Evolutionary conservation across 805 yeast genomes (phyloP), one percentile per base, ranked within the genome.

Genomic region (Ogataea nitratoaversa): DNA sequence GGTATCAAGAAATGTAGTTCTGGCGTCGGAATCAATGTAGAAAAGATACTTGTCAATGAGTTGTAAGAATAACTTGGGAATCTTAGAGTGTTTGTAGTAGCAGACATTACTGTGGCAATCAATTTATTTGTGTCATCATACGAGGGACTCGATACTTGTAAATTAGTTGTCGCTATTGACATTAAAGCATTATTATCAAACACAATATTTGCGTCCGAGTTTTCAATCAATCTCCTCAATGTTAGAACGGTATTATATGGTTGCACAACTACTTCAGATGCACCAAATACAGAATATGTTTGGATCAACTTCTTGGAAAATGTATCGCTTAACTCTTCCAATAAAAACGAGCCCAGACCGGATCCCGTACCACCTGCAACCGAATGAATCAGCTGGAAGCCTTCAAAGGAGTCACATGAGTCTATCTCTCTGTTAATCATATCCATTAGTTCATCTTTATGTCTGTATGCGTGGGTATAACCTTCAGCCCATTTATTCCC

Each of bases 361-460:
- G 96, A 85, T 0, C 99, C 99, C 0, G 99, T 93, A 30, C 99
- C 99, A 28, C 99, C 99, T 0, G 97, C 98, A 4, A 93, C 95
- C 4, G 96, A 84, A 63, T 93, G 99, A 37, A 90, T 62, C 48
- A 93, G 65, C 67, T 89, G 95, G 60, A 93, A 93, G 5, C 95
- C 95, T 48, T 90, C 93, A 38, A 89, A 66, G 41, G 83, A 83
- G 47, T 95, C 98, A 49, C 95, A 82, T 24, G 84, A 81, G 56
- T 93, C 99, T 30, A 89, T 72, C 53, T 93, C 97, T 40, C 93
- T 73, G 55, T 89, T 96, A 19, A 93, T 72, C 74, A 89, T 78
- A 52, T 88, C 91, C 40, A 85, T 50, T 30, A 95, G 67, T n/a
- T 78, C 79, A 37, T 88, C 96, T 40, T 74, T 74, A 47, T 83